Conservation (phyloP, 768 basidiomycete genomes). For the Trametes sanguinea region DNA sequence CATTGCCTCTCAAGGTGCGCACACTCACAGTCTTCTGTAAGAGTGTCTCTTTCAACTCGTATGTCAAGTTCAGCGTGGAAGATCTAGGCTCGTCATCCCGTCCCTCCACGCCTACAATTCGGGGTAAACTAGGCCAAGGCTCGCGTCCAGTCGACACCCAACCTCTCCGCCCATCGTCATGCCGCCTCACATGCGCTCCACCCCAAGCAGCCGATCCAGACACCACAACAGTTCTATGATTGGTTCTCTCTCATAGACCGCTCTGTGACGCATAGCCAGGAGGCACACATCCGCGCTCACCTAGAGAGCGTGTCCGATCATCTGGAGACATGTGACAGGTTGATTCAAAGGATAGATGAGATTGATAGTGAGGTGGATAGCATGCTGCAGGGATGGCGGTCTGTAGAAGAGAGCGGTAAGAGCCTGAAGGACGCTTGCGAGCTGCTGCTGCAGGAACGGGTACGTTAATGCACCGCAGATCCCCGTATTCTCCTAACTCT, state of each 20-base stretch:
- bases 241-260: slow-evolving; percentile 91
- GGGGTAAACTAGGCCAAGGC: slow-evolving; percentile 25
- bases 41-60: slow-evolving; percentile 1
- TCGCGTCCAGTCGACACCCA: slow-evolving; percentile 34
- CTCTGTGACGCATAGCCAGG: slow-evolving; percentile 90
- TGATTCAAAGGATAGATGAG: slow-evolving; percentile 72
- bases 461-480: slow-evolving; percentile 39
- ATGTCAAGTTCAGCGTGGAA: slow-evolving; percentile 44
- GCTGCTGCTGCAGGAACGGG: slow-evolving; percentile 84
- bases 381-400: slow-evolving; percentile 83
- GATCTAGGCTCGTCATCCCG: slow-evolving; percentile 42
- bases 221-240: slow-evolving; percentile 96
- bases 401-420: slow-evolving; percentile 92
- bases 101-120: slow-evolving; percentile 47
- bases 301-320: slow-evolving; percentile 76
- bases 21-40: not conserved
- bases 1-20: slow-evolving; percentile 76
- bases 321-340: slow-evolving; percentile 71
- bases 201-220: slow-evolving; percentile 78
- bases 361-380: slow-evolving; percentile 72
- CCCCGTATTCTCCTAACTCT: not conserved
- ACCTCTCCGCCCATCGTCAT: slow-evolving; percentile 13
- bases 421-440: slow-evolving; percentile 92
- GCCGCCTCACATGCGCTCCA: slow-evolving; percentile 56
- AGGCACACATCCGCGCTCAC: slow-evolving; percentile 88